Percentiles rank a stretch among this genome's conserved stretches.
These are phyloP conservation scores for Candida anutae DNA, from an alignment of 1,139 yeast genomes.

Conservation along the genomic window DNA sequence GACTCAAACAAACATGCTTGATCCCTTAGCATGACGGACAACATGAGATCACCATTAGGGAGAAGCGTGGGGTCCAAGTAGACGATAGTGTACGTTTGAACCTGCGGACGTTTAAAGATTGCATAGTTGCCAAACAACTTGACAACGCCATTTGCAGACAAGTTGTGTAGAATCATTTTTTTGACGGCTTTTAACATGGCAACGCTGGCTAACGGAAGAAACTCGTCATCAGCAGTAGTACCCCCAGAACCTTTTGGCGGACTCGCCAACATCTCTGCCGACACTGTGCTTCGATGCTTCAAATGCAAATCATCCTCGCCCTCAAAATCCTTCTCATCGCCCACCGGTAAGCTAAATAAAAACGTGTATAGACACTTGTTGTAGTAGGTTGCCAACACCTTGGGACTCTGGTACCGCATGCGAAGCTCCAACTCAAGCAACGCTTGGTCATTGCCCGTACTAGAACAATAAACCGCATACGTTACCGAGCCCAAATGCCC, in stretches of 20 bases:
- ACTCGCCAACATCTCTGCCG: constrained; percentile 19
- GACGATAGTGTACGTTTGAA: constrained; percentile 21
- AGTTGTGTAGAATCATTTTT: constrained; percentile 42
- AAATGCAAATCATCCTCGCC: constrained; percentile 27
- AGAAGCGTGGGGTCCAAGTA: constrained; percentile 51
- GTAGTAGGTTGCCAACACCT: constrained; percentile 48
- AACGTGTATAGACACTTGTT: constrained; percentile 57
- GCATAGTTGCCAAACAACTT: constrained; percentile 52
- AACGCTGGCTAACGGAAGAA: constrained; percentile 41
- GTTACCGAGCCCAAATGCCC: constrained; percentile 29
- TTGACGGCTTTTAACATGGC: constrained; percentile 57
- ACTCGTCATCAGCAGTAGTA: constrained; percentile 11
- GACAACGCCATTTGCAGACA: constrained; percentile 32
- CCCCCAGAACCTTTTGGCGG: constrained; percentile 13
- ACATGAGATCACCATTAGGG: constrained; percentile 44
- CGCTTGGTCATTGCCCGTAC: constrained; percentile 26
- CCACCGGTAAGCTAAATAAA: constrained; percentile 9
- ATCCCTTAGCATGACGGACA: constrained; percentile 18
- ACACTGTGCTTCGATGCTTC: constrained; percentile 21
- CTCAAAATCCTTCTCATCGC: constrained; percentile 15
- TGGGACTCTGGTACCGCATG: constrained; percentile 44
- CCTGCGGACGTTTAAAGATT: constrained; percentile 13
- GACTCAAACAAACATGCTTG: constrained; percentile 22
- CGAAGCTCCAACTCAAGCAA: constrained; percentile 54
- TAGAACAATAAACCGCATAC: constrained; percentile 27